Evolutionary conservation across 2,329 filamentous ascomycete genomes (phyloP).

Genomic region (Chaetomiaceae sp.): DNA sequence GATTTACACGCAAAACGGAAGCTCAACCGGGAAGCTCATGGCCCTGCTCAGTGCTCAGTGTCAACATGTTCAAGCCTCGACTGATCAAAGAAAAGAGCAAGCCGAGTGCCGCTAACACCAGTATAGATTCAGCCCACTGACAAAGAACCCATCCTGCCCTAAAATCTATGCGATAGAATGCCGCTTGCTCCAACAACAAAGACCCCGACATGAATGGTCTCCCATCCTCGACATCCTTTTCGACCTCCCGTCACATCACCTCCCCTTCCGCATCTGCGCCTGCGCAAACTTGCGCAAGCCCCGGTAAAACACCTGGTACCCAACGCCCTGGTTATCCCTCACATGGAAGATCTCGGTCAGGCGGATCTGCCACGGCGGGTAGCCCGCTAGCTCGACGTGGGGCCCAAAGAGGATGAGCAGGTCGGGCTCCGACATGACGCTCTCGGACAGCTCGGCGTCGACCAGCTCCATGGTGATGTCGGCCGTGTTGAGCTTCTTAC

Average conservation of each 20-base stretch:
- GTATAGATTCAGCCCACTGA: not conserved
- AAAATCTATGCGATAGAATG: not conserved
- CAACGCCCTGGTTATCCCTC: constrained; percentile 74
- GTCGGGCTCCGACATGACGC: constrained; percentile 84
- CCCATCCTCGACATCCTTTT: not conserved
- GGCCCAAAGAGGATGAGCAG: constrained; percentile 83
- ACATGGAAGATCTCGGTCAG: constrained; percentile 89
- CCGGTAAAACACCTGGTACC: constrained; percentile 88
- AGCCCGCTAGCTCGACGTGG: constrained; percentile 78
- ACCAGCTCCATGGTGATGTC: constrained; percentile 85
- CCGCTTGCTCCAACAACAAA: not conserved
- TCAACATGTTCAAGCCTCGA: too few species aligned
- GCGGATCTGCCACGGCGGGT: constrained; percentile 93
- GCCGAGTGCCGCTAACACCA: not conserved
- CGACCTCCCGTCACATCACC: constrained; percentile 32
- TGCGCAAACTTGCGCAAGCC: constrained; percentile 79
- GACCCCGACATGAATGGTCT: not conserved
- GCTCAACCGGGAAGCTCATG: not conserved
- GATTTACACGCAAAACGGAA: not conserved
- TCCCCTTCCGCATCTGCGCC: constrained; percentile 83
- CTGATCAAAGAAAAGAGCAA: not conserved
- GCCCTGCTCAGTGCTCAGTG: not conserved
- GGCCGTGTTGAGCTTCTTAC: constrained; percentile 70
- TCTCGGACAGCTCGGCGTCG: constrained; percentile 77
- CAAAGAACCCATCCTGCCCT: not conserved